Percentiles rank a stretch among this genome's conserved stretches.
phyloP scores from a whole-genome alignment of 2,329 filamentous ascomycete species.

The Paramyrothecium roridum region DNA sequence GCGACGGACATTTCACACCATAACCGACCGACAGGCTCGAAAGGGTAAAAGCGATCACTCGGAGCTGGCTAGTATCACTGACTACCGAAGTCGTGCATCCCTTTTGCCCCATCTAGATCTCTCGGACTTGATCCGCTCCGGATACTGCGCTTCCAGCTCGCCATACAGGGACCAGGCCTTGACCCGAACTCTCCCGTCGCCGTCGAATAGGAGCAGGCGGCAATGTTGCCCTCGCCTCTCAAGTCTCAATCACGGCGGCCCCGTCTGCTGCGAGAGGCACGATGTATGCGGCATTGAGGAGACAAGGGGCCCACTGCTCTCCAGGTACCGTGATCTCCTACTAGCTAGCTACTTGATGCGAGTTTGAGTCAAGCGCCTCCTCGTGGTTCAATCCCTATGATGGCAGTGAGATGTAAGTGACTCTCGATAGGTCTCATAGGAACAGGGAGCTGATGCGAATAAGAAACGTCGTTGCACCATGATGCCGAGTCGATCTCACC shows the following conservation, averaged over 20 bases:
- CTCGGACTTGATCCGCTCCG: not conserved
- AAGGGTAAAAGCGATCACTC: not conserved
- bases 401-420: no score
- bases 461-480: no score
- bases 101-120: not conserved
- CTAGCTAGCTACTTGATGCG: no score
- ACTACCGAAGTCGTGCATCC: not conserved
- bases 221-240: not conserved
- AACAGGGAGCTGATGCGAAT: no score
- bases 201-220: not conserved
- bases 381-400: no score
- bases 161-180: not conserved
- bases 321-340: no score
- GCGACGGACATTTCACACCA: not conserved
- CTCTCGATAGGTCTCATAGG: no score
- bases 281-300: not conserved
- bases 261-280: not conserved
- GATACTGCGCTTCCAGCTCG: not conserved
- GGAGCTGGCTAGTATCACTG: not conserved
- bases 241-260: not conserved
- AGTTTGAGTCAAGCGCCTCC: no score
- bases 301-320: no score
- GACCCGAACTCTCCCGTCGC: not conserved
- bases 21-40: not conserved
- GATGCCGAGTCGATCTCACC: no score